These are phyloP conservation scores for Penicillium polonicum DNA, from an alignment of 2,329 filamentous ascomycete species.

Conservation along the genomic window DNA sequence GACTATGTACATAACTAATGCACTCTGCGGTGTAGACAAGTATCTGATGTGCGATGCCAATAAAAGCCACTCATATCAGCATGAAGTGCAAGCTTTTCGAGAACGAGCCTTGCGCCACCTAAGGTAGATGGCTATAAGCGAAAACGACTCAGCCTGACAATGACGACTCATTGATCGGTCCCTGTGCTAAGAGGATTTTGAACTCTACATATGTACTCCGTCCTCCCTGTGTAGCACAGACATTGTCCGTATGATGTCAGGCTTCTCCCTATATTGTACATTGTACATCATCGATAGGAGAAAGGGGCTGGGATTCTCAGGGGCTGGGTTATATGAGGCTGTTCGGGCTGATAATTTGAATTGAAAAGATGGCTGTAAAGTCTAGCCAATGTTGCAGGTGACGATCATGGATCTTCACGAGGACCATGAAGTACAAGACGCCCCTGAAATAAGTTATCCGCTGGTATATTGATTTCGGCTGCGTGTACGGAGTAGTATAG, in stretches of 20 bases:
- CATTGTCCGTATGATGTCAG: neutral
- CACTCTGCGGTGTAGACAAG: neutral
- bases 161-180: too few species aligned
- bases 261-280: neutral
- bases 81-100: neutral
- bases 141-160: too few species aligned
- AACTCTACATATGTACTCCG: neutral
- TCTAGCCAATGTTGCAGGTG: neutral
- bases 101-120: neutral
- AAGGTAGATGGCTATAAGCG: neutral
- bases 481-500: neutral
- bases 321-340: neutral
- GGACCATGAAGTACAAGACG: neutral
- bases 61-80: neutral
- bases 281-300: neutral
- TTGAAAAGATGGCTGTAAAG: neutral
- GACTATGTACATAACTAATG: neutral
- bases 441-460: neutral
- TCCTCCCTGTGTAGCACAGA: neutral
- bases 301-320: conserved; percentile 2
- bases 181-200: neutral
- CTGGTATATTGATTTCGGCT: neutral
- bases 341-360: neutral
- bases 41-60: neutral
- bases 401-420: neutral